Base-by-base conservation (phyloP, 371 early-diverging fungal genomes). In the Amoeboradix gromovi region DNA sequence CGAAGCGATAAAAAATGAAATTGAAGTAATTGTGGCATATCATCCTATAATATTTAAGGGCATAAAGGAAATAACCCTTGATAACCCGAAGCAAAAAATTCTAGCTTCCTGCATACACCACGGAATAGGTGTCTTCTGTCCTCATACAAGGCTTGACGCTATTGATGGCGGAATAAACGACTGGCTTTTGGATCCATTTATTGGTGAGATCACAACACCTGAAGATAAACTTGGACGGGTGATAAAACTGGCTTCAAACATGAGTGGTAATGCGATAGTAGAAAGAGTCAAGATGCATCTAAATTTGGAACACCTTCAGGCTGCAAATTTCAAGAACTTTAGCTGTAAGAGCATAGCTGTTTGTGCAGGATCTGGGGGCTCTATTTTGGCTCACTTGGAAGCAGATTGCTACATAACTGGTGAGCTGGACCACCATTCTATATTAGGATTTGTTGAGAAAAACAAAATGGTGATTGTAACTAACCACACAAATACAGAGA, bases 41-140 rank as follows among this genome's bases (percentile, higher is more conserved):
- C 78, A 78, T 73, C 78, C 78, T 12, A 66, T 75, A n/a, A 76
- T 78, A 31, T 78, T 78, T 68, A 68, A 70, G 22, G 66, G 71
- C 2, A 29, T 78, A 31, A 77, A 76, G 65, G 70, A 68, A 30
- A 73, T 78, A 65, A 74, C 77, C n/a, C 69, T 70, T 66, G 22
- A 5, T 12, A 22, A 48, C 48, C 48, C 48, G 48, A 48, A 48
- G 48, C 48, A 48, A 48, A 12, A 12, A 12, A 48, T 48, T 48
- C 22, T 48, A 22, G 22, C 12, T 22, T 48, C 48, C 22, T 22
- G 5, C 22, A 12, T 48, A 48, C 22, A 48, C 22, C 71, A 74
- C 66, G 31, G 70, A 22, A 74, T 78, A 29, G 72, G 73, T 28
- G 75, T 78, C 17, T 78, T 72, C 71, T 72, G 70, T 28, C 77